phyloP scores from a whole-genome alignment of 2,329 filamentous ascomycete species.

The Alternaria dauci region DNA sequence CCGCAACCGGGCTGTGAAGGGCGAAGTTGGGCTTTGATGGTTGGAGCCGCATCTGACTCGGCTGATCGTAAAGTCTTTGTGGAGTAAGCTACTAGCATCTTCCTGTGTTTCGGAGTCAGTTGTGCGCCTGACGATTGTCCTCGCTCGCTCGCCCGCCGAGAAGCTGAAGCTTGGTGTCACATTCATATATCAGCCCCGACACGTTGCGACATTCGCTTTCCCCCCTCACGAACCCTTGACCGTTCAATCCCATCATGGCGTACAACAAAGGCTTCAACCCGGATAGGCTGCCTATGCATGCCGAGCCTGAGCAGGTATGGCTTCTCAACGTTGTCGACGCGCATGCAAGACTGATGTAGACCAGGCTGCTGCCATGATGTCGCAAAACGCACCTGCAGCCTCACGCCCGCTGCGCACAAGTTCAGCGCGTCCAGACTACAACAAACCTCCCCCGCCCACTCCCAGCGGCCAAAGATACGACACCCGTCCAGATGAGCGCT shows the following conservation, averaged over 20 bases:
- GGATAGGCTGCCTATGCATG: conserved; percentile 91
- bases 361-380: conserved; percentile 56
- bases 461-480: conserved; percentile 39
- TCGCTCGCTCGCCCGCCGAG: conserved; percentile 11
- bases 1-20: conserved; percentile 38
- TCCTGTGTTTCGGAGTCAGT: not conserved
- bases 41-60: conserved; percentile 15
- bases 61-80: conserved; percentile 5
- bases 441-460: conserved; percentile 54
- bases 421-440: conserved; percentile 51
- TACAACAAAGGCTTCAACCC: conserved; percentile 95
- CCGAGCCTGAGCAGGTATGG: conserved; percentile 74
- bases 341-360: conserved; percentile 11
- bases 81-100: conserved; percentile 7
- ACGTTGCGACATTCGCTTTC: conserved; percentile 10
- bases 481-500: conserved; percentile 50
- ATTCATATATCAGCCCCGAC: conserved; percentile 27
- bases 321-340: conserved; percentile 28
- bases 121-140: conserved; percentile 15
- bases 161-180: conserved; percentile 23
- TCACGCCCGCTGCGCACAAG: conserved; percentile 47
- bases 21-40: conserved; percentile 30
- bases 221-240: conserved; percentile 11
- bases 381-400: conserved; percentile 25
- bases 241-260: conserved; percentile 69